These are phyloP conservation scores for Passiflora organensis DNA, from an alignment of 345 rosid species.

Conservation along the genomic window DNA sequence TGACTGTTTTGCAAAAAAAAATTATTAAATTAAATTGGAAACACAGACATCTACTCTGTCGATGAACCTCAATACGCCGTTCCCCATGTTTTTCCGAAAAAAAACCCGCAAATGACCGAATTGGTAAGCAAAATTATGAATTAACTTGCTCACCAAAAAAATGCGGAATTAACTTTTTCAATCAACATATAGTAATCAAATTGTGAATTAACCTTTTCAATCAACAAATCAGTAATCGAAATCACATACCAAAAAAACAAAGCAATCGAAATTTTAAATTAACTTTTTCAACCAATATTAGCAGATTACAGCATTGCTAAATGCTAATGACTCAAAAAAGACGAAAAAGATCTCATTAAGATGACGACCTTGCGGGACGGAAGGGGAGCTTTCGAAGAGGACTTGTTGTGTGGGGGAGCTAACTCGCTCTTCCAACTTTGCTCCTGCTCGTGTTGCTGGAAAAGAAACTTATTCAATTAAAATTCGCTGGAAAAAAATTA, in stretches of 20 bases:
- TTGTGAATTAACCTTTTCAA: no score
- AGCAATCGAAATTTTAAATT: no score
- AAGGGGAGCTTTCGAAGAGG: conserved; percentile 51
- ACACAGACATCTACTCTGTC: not conserved
- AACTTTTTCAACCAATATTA: no score
- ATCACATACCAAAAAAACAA: no score
- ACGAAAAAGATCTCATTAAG: not conserved
- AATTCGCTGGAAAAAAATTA: not conserved
- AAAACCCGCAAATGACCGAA: no score
- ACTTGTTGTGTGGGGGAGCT: conserved; percentile 44
- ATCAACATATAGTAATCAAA: no score
- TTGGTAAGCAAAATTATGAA: no score
- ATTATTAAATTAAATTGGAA: not conserved
- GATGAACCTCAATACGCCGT: not conserved
- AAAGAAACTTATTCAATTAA: not conserved
- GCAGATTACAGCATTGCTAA: not conserved
- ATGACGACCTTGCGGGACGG: not conserved
- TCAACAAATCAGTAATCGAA: no score
- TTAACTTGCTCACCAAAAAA: no score
- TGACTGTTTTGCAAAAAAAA: conserved; percentile 41
- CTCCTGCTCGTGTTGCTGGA: conserved; percentile 37
- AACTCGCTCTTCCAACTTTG: conserved; percentile 47
- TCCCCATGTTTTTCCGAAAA: not conserved
- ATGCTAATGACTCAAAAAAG: not conserved
- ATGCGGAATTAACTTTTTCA: no score